These are phyloP conservation scores for Cryptomeria japonica DNA, from an alignment of 75 land plant species.

Conservation along the genomic window DNA sequence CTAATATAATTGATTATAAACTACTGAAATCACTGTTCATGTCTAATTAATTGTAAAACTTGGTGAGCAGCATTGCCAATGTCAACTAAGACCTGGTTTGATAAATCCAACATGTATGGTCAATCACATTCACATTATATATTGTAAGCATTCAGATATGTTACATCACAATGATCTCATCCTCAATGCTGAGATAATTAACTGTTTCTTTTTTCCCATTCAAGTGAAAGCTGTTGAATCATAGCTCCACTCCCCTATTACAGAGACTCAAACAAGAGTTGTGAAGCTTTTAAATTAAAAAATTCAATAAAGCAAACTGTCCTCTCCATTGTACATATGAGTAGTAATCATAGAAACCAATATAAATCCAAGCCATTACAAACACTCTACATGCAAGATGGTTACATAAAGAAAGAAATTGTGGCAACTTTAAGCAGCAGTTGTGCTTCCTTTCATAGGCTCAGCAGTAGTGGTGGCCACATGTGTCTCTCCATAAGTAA, in stretches of 20 bases:
- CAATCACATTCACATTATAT: neutral
- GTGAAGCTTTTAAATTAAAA: neutral
- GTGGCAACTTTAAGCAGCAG: neutral
- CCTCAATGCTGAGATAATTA: neutral
- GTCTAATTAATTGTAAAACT: too few species aligned
- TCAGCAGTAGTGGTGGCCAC: conserved; percentile 7
- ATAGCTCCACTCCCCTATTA: neutral
- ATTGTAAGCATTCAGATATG: neutral
- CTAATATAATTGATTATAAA: too few species aligned
- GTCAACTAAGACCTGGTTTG: too few species aligned
- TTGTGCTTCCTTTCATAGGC: conserved; percentile 1
- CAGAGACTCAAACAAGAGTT: neutral
- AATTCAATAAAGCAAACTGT: neutral
- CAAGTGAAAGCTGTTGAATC: neutral
- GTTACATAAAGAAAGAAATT: neutral
- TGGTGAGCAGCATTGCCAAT: too few species aligned
- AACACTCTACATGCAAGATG: neutral
- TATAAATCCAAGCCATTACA: neutral
- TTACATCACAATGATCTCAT: neutral
- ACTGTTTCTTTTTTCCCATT: neutral
- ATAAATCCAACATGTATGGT: neutral
- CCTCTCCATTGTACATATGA: neutral
- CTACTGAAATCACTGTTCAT: too few species aligned
- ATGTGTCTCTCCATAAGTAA: neutral
- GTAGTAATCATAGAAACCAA: neutral